phyloP scores from a whole-genome alignment of 495 filamentous ascomycete species.

The Penicillium lagena region DNA sequence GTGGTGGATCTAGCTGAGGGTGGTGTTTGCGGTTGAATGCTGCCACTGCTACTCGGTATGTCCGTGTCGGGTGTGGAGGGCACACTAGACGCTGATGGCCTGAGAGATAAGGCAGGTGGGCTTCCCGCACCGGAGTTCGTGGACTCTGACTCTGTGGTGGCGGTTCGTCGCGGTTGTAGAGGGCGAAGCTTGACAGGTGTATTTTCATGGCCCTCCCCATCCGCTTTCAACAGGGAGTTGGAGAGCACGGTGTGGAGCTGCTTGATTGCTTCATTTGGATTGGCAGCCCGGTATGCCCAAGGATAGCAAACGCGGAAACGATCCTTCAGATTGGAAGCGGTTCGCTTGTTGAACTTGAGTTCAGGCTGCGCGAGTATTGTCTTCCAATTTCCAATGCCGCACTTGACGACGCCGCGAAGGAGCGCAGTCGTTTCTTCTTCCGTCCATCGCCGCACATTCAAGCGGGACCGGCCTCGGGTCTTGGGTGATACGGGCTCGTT shows the following conservation, averaged over 20 bases:
- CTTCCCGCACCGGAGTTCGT: conserved; percentile 3
- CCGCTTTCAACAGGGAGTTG: conserved; percentile 28
- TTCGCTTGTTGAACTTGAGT: conserved; percentile 68
- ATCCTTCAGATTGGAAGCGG: conserved; percentile 80
- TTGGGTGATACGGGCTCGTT: conserved; percentile 33
- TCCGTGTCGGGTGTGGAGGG: conserved; percentile 14
- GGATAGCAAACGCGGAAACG: conserved; percentile 75
- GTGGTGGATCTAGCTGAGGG: conserved; percentile 10
- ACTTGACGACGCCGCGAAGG: conserved; percentile 68
- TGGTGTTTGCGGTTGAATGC: not conserved
- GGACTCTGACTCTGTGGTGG: conserved; percentile 4
- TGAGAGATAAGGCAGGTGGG: conserved; percentile 7
- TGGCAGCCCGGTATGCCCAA: conserved; percentile 38
- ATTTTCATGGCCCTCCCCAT: conserved; percentile 19
- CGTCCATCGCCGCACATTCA: conserved; percentile 61
- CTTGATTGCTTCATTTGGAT: conserved; percentile 43
- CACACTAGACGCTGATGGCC: conserved; percentile 14
- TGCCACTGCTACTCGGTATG: not conserved
- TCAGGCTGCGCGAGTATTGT: conserved; percentile 70
- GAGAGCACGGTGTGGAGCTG: conserved; percentile 33
- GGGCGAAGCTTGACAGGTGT: conserved; percentile 18
- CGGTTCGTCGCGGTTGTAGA: conserved; percentile 9
- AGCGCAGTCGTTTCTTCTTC: conserved; percentile 77
- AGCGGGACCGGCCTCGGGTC: conserved; percentile 36
- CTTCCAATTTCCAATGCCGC: conserved; percentile 86